Evolutionary conservation across 306 rosid genomes (phyloP), one percentile per base, ranked within the genome.

Genomic region (Echinosophora koreensis): DNA sequence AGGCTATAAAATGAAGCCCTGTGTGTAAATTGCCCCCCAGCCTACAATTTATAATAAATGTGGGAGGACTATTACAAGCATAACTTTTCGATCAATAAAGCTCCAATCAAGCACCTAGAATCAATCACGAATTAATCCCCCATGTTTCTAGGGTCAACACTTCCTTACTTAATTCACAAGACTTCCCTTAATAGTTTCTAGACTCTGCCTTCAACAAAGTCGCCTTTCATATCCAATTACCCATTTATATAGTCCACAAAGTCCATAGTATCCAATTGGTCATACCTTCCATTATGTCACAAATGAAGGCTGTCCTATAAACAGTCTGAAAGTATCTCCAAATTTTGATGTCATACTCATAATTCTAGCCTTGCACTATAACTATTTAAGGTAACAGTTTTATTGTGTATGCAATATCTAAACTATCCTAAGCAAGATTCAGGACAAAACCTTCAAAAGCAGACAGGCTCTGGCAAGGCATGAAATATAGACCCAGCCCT

Each of bases 401-500:
- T 37, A 57, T 57, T 73, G 42, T 42, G 44, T 73, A 32, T 41
- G 44, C 69, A 56, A 57, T 28, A 56, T 57, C 57, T 16, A 56
- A 51, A 30, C 39, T 27, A 67, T 15, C 81, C 68, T 44, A 57
- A 55, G 22, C 49, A 77, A 61, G 38, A 77, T 56, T 42, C 32
- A 42, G 42, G 37, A 67, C 15, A 56, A 67, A 77, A 67, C 58
- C 75, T 77, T 67, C 54, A 32, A 17, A 11, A 68, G 38, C 67
- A 56, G 68, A 77, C 27, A 17, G 49, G 59, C 44, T 66, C 46
- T 13, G 69, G 59, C 61, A 77, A 57, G 30, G 74, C 75, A 41
- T 77, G 49, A 27, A 44, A 56, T 16, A 55, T 57, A 66, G 47
- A 77, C 41, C 47, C 67, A 77, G 60, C 81, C 61, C 39, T 47